These are phyloP conservation scores for Mucor sp. DNA, from an alignment of 371 early-diverging fungal genomes.

Conservation along the genomic window DNA sequence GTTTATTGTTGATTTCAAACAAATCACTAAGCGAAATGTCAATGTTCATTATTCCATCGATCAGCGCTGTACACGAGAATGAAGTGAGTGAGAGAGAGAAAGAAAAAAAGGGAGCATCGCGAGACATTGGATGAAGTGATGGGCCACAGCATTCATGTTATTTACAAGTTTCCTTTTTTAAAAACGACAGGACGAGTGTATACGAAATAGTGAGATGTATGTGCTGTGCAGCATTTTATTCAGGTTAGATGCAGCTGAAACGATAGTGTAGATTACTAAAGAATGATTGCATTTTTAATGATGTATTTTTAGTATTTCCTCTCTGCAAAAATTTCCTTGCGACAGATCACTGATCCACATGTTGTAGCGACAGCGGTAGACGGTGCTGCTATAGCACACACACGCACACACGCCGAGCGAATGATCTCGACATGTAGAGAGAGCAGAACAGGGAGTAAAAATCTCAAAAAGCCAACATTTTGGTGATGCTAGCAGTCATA, in stretches of 20 bases:
- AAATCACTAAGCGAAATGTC: background rate
- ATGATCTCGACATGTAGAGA: background rate
- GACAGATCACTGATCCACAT: background rate
- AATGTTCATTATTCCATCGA: background rate
- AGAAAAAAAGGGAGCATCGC: background rate
- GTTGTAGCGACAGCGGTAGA: too few species aligned
- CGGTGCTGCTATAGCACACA: too few species aligned
- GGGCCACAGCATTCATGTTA: background rate
- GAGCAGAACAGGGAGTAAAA: conserved; percentile 1
- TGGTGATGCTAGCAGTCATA: conserved; percentile 26
- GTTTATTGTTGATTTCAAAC: background rate
- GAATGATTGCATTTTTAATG: conserved; percentile 23
- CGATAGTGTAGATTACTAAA: conserved; percentile 8
- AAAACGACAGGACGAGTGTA: background rate
- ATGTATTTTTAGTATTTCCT: conserved; percentile 1
- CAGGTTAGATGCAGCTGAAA: conserved; percentile 21
- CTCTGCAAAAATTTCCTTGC: background rate
- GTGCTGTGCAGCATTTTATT: conserved; percentile 20
- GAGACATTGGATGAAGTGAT: background rate
- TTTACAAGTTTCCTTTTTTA: background rate
- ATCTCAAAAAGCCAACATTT: background rate
- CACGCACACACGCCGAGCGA: too few species aligned
- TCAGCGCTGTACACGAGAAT: background rate
- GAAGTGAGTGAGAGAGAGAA: too few species aligned
- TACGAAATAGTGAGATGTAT: conserved; percentile 12